Evolutionary conservation across 371 early-diverging fungal species (phyloP), one percentile per base, ranked within the genome.

Genomic region (Mortierella sp.): DNA sequence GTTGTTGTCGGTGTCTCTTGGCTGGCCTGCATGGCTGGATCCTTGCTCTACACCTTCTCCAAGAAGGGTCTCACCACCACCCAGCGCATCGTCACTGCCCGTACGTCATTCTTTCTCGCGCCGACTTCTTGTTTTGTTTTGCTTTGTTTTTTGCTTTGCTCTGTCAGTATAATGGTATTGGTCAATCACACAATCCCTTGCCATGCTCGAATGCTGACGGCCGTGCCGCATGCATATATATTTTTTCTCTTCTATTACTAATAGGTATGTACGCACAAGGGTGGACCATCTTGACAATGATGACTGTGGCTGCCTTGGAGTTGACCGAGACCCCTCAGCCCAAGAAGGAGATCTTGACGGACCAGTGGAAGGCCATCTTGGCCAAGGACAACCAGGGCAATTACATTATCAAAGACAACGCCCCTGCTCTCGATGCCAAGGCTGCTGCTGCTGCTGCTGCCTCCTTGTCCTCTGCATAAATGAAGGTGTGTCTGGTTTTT

Each of bases 71-170:
- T 95, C 72, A 91, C 93, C 3, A 91, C 91, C 9, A 92, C 94
- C 64, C 95, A 95, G 82, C 94, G 94, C 79, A 80, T 94, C 8
- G 95, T 95, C 37, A 94, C 95, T 69, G 95, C 95, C 11, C 94
- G 95, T 89, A 94, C 93, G 95, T 94, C 26, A 51, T 16, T 50
- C 24, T 28, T 26, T 34, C 14, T 31, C 37, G 16, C 34, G 19
- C 31, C 37, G 2, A 19, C 8, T 6, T 4, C 24, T 9, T 61
- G 61, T 19, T 61, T 55, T 43, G 11, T 50, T 61, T 46, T 50
- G 21, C 2, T 31, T 26, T 71, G n/a, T 37, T 31, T 46, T 72
- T 11, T 19, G 28, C 46, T 54, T 54, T 31, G 31, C n/a, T n/a
- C 5, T 54, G 54, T 51, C 21, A 19, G 16, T 54, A 31, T 59